Conservation (phyloP, 257 asterid species). For the Solanum chmielewskii region DNA sequence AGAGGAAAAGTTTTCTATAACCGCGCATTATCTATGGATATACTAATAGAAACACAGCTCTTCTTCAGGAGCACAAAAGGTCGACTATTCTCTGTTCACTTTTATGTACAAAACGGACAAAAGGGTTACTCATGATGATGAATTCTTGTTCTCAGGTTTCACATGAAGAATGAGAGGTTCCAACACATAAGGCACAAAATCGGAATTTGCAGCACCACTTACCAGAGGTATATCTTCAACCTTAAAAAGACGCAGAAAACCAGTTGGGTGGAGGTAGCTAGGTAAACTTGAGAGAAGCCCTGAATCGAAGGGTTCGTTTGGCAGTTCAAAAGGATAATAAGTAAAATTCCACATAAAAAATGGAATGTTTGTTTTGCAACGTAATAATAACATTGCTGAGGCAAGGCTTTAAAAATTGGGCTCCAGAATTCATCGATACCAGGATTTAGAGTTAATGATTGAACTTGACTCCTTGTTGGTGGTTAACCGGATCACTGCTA, state of each 20-base stretch:
- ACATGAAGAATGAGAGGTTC: not conserved
- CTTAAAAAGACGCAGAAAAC: not conserved
- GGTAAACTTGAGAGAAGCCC: not conserved
- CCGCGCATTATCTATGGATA: constrained; percentile 11
- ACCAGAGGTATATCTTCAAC: not conserved
- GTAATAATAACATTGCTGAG: not conserved
- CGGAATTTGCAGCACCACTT: not conserved
- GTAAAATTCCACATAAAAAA: not conserved
- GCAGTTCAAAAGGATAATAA: not conserved
- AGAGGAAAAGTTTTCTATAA: not conserved
- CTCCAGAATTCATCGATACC: not conserved
- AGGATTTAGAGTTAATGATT: not conserved
- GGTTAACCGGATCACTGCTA: not conserved
- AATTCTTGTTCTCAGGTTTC: not conserved
- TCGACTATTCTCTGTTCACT: not conserved
- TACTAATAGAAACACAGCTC: constrained; percentile 9
- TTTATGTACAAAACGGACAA: not conserved
- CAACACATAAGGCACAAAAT: not conserved
- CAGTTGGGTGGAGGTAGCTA: not conserved
- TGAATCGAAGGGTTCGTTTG: not conserved
- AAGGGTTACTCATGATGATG: not conserved
- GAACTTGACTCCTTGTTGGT: not conserved
- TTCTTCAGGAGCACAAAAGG: not conserved
- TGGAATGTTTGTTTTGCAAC: not conserved
- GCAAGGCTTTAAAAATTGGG: not conserved